phyloP scores from a whole-genome alignment of 1,139 yeast genomes.

The Candida sanyaensis region DNA sequence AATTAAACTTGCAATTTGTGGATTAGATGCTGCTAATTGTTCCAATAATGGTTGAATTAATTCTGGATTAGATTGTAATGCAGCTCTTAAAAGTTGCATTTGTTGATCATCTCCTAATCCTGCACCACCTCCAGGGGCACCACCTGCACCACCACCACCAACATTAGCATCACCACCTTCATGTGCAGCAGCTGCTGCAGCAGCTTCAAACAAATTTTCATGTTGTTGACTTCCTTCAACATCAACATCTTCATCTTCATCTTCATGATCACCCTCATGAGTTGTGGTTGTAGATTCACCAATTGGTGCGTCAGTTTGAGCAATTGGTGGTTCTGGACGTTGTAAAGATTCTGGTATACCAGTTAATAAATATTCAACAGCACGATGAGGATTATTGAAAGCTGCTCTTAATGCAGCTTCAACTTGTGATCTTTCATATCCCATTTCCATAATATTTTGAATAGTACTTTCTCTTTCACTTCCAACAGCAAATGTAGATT shows the following conservation, averaged over 20 bases:
- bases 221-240: conserved; percentile 31
- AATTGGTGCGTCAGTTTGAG: conserved; percentile 16
- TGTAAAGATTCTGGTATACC: conserved; percentile 79
- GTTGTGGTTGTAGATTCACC: not conserved
- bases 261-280: conserved; percentile 23
- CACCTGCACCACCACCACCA: conserved; percentile 12
- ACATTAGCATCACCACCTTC: conserved; percentile 15
- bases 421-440: conserved; percentile 85
- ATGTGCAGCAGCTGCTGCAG: conserved; percentile 60
- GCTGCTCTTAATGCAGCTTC: conserved; percentile 94
- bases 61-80: conserved; percentile 86
- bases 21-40: conserved; percentile 80
- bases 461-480: conserved; percentile 67
- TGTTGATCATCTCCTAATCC: conserved; percentile 50
- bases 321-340: conserved; percentile 26
- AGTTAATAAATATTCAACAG: conserved; percentile 89
- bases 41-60: conserved; percentile 83
- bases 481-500: conserved; percentile 59
- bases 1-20: conserved; percentile 81
- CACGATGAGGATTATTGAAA: conserved; percentile 96
- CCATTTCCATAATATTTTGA: conserved; percentile 91
- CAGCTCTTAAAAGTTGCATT: conserved; percentile 69
- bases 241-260: conserved; percentile 21
- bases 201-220: conserved; percentile 66
- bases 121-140: conserved; percentile 14